These are phyloP conservation scores for Colletotrichum plurivorum DNA, from an alignment of 2,329 filamentous ascomycete species.

Conservation along the genomic window DNA sequence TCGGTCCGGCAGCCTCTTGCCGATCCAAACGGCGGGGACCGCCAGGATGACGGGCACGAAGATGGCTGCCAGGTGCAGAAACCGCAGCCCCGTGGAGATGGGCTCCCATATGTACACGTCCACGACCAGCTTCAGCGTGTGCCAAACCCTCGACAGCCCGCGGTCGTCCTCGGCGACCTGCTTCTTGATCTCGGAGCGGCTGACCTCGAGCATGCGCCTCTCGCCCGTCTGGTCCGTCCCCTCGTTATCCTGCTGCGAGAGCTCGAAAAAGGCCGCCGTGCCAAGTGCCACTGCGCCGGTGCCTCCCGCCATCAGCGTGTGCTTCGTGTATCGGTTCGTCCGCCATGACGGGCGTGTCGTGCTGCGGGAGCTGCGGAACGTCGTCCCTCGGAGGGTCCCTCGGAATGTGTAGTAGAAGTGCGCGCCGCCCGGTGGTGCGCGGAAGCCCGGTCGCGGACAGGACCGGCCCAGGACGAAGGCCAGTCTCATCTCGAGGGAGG, in stretches of 20 bases:
- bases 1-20: conserved; percentile 71
- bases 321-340: conserved; percentile 41
- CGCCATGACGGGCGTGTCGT: conserved; percentile 47
- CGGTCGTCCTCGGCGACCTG: conserved; percentile 73
- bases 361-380: conserved; percentile 7
- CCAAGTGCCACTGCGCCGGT: conserved; percentile 61
- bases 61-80: conserved; percentile 87
- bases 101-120: conserved; percentile 87
- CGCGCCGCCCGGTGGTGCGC: conserved; percentile 44
- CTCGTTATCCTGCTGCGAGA: conserved; percentile 69
- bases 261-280: conserved; percentile 69
- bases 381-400: conserved; percentile 10
- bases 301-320: conserved; percentile 57
- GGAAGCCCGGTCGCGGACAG: conserved; percentile 56
- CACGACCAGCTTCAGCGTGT: conserved; percentile 75
- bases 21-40: conserved; percentile 86
- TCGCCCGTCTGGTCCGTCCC: conserved; percentile 77
- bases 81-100: conserved; percentile 87
- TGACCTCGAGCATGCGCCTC: conserved; percentile 87
- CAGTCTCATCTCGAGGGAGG: conserved; percentile 60
- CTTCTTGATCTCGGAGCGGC: conserved; percentile 82
- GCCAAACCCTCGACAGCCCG: conserved; percentile 70
- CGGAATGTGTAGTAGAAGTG: conserved; percentile 38
- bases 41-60: conserved; percentile 91
- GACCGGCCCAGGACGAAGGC: conserved; percentile 59